Evolutionary conservation across 495 filamentous ascomycete genomes (phyloP).

Genomic region (Daldinia decipiens): DNA sequence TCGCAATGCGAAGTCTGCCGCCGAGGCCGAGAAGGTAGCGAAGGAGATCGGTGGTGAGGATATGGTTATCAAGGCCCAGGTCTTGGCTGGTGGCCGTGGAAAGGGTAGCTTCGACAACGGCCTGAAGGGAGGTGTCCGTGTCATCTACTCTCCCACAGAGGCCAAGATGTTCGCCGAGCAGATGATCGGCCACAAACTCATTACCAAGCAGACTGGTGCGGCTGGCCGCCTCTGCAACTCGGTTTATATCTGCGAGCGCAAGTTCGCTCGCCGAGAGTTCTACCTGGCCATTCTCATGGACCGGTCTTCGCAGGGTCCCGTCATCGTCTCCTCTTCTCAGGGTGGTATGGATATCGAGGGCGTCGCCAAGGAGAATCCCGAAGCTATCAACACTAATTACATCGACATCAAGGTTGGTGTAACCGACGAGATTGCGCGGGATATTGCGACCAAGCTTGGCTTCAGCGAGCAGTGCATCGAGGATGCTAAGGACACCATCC

Average conservation of each 20-base stretch:
- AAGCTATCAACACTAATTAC: conserved; percentile 90
- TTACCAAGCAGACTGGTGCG: conserved; percentile 98
- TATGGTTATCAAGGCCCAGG: conserved; percentile 99
- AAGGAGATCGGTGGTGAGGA: conserved; percentile 92
- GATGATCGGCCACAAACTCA: conserved; percentile 99
- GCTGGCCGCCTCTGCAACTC: conserved; percentile 90
- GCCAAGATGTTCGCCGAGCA: conserved; percentile 98
- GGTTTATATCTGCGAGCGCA: conserved; percentile 99
- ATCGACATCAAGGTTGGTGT: conserved; percentile 95
- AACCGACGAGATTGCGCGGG: conserved; percentile 91
- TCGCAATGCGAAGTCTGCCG: conserved; percentile 79
- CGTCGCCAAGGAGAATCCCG: conserved; percentile 96
- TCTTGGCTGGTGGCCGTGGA: conserved; percentile 94
- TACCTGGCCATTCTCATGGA: conserved; percentile 99
- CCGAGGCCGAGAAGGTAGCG: conserved; percentile 91
- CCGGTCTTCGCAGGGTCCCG: conserved; percentile 86
- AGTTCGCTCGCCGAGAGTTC: conserved; percentile 98
- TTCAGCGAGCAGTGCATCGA: conserved; percentile 97
- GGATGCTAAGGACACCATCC: conserved; percentile 92
- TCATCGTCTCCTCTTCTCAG: conserved; percentile 97
- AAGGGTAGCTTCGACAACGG: conserved; percentile 98
- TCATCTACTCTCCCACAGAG: conserved; percentile 89
- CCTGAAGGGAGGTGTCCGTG: conserved; percentile 96
- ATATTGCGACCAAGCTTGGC: conserved; percentile 90
- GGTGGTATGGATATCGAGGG: conserved; percentile 99